Percentiles rank a stretch among this genome's conserved stretches.
phyloP scores from a whole-genome alignment of 371 early-diverging fungal species.

The Apophysomyces elegans region DNA sequence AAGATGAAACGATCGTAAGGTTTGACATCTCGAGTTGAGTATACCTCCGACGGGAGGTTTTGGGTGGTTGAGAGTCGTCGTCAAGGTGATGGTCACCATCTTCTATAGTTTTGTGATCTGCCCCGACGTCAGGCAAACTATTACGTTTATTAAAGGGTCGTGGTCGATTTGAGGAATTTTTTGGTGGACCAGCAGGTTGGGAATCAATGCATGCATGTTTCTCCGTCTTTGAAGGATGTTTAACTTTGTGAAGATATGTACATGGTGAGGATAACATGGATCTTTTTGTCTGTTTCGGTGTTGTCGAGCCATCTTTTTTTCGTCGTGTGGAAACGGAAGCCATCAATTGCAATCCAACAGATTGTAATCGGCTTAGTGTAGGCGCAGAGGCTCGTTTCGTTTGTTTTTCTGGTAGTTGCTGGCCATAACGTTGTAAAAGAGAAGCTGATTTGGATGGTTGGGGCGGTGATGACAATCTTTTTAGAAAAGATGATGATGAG shows the following conservation, averaged over 20 bases:
- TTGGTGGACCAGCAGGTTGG: conserved; percentile 7
- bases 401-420: not conserved
- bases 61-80: too few species aligned
- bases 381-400: conserved; percentile 4
- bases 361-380: conserved; percentile 15
- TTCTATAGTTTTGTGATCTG: too few species aligned
- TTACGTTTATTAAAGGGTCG: too few species aligned
- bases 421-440: not conserved
- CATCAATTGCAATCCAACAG: conserved; percentile 20
- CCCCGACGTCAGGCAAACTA: too few species aligned
- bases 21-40: too few species aligned
- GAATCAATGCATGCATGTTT: conserved; percentile 10
- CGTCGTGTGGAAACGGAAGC: conserved; percentile 25
- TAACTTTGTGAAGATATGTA: conserved; percentile 12
- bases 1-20: not conserved
- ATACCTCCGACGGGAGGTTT: too few species aligned
- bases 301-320: not conserved
- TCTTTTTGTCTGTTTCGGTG: not conserved
- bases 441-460: not conserved
- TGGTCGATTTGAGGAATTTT: conserved; percentile 2
- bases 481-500: not conserved
- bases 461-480: not conserved
- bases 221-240: conserved; percentile 9
- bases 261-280: conserved; percentile 4
- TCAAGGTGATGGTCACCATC: too few species aligned